Base-by-base conservation (phyloP, 2,329 filamentous ascomycete species). In the Cytospora chrysosperma region DNA sequence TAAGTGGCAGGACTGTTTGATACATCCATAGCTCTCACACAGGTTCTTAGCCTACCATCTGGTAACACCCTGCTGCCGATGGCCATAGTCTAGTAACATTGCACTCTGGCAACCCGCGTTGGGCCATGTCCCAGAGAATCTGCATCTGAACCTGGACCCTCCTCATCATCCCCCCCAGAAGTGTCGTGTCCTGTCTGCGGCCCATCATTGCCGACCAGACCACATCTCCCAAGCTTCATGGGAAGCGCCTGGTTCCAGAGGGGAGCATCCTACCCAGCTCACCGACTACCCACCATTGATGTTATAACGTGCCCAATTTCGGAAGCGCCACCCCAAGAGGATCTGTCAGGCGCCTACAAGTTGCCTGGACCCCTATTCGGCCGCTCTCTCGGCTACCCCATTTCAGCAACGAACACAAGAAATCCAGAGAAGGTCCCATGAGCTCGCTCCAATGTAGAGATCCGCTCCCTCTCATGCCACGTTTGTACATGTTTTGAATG, bases 391-490 rank as follows among this genome's bases (percentile, higher is more conserved):
- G 32, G 12, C 40, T 21, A 43, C 40, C 4, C 37, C 5, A n/a
- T n/a, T n/a, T n/a, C n/a, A n/a, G n/a, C n/a, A n/a, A n/a, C n/a
- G n/a, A n/a, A n/a, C n/a, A n/a, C n/a, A n/a, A n/a, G n/a, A n/a
- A n/a, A n/a, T n/a, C n/a, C n/a, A n/a, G n/a, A n/a, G n/a, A n/a
- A n/a, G n/a, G n/a, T n/a, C n/a, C n/a, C n/a, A n/a, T n/a, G n/a
- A n/a, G n/a, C n/a, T n/a, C n/a, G n/a, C 2, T 43, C 43, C 43
- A 24, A 12, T 13, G 43, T 24, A n/a, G 10, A 8, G 10, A 28
- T 43, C 57, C 57, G 47, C 13, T 53, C 49, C 50, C 58, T n/a
- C 26, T 37, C 57, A 21, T 37, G 50, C 27, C 49, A 58, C 50
- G 43, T 26, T 53, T 12, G 19, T 47, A 47, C n/a, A 60, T 32